phyloP scores from a whole-genome alignment of 345 rosid species.

The Murraya koenigii region DNA sequence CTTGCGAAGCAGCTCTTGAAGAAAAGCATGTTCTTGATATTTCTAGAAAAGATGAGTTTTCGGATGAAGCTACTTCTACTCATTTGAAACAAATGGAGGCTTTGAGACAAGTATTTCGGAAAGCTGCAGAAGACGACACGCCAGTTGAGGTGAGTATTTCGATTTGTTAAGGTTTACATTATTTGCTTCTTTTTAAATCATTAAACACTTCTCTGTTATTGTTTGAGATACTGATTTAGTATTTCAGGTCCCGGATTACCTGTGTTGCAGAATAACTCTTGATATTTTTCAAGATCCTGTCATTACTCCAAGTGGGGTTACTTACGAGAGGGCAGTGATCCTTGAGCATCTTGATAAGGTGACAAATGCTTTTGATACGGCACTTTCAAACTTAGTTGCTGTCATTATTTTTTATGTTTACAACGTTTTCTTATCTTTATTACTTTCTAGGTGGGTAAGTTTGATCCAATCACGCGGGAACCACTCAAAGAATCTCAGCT shows the following conservation, averaged over 20 bases:
- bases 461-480: slow-evolving; percentile 87
- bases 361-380: neutral
- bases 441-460: slow-evolving; percentile 60
- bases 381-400: neutral
- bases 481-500: slow-evolving; percentile 52
- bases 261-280: slow-evolving; percentile 86
- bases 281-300: slow-evolving; percentile 91
- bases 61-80: slow-evolving; percentile 37
- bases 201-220: neutral
- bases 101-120: slow-evolving; percentile 55
- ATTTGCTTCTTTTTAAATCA: neutral
- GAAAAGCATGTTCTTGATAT: slow-evolving; percentile 53
- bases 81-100: slow-evolving; percentile 46
- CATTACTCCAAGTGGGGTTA: slow-evolving; percentile 78
- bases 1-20: slow-evolving; percentile 73
- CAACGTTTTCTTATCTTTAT: neutral
- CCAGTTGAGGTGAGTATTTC: slow-evolving; percentile 53
- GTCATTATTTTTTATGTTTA: neutral
- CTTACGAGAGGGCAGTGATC: slow-evolving; percentile 86
- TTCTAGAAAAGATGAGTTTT: slow-evolving; percentile 51
- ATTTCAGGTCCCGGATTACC: slow-evolving; percentile 83
- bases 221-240: neutral
- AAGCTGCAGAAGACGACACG: slow-evolving; percentile 63
- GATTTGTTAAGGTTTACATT: neutral
- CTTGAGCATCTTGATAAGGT: slow-evolving; percentile 89